These are phyloP conservation scores for Thelonectria blattea DNA, from an alignment of 2,329 filamentous ascomycete genomes.

Conservation along the genomic window DNA sequence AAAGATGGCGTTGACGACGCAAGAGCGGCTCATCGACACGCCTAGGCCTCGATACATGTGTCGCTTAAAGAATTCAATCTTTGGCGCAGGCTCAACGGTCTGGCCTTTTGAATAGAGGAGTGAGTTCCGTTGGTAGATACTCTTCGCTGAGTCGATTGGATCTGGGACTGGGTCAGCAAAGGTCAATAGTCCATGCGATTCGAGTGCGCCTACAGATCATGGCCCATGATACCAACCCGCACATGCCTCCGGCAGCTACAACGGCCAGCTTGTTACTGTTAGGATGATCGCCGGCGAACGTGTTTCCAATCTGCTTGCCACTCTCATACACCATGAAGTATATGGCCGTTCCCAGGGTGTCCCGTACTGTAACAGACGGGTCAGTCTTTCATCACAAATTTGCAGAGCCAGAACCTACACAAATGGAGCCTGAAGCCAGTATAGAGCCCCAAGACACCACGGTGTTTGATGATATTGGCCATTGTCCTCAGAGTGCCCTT, in stretches of 20 bases:
- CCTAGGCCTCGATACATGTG: conserved; percentile 84
- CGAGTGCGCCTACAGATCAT: conserved; percentile 64
- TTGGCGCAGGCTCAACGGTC: conserved; percentile 68
- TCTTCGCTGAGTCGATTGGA: conserved; percentile 83
- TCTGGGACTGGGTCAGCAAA: conserved; percentile 46
- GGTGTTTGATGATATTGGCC: conserved; percentile 76
- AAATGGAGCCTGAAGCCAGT: conserved; percentile 82
- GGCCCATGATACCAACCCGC: conserved; percentile 84
- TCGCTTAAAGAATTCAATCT: conserved; percentile 77
- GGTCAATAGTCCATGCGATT: neutral
- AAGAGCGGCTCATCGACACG: conserved; percentile 83
- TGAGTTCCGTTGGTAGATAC: conserved; percentile 83
- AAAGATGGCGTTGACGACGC: conserved; percentile 86
- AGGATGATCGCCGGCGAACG: conserved; percentile 71
- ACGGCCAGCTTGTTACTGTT: conserved; percentile 83
- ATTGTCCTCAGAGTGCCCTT: conserved; percentile 80
- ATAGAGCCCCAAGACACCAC: conserved; percentile 76
- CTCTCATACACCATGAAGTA: conserved; percentile 93
- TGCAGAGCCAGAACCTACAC: conserved; percentile 57
- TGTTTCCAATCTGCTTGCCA: conserved; percentile 80
- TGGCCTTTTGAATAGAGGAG: conserved; percentile 72
- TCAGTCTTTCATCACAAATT: conserved; percentile 12
- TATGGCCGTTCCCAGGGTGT: conserved; percentile 82
- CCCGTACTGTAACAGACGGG: conserved; percentile 63
- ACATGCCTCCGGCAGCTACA: conserved; percentile 78